A percentile compares a stretch with the other conserved stretches of the same genome.
Conservation (phyloP, 352 stramenopile genomes). For the Globisporangium splendens region DNA sequence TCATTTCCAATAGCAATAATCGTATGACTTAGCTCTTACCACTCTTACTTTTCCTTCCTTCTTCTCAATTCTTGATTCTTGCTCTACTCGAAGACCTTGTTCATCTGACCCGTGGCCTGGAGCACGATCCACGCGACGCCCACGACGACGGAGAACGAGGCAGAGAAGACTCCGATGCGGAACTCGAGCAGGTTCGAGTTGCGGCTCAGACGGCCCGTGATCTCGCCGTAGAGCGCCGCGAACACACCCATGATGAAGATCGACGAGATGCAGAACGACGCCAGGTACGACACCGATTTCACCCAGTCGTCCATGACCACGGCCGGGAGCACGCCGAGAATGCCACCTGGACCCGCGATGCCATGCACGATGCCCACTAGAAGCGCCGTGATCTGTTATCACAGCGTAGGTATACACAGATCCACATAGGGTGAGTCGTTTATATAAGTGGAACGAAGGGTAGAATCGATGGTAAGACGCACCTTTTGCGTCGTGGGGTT, state of each 20-base stretch:
- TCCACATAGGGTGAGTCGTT: neutral
- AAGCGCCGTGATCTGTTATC: conserved; percentile 60
- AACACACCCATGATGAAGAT: conserved; percentile 91
- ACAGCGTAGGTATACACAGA: conserved; percentile 8
- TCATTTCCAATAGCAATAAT: too few relatives aligned
- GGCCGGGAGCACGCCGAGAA: conserved; percentile 83
- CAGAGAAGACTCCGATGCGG: conserved; percentile 67
- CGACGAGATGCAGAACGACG: conserved; percentile 85
- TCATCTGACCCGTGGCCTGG: conserved; percentile 61
- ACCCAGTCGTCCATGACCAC: conserved; percentile 64
- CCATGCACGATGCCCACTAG: conserved; percentile 83
- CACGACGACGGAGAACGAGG: conserved; percentile 68
- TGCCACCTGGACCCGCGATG: conserved; percentile 55
- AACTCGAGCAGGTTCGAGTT: conserved; percentile 58
- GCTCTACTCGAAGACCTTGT: conserved; percentile 66
- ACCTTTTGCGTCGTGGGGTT: conserved; percentile 52
- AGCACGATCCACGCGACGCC: conserved; percentile 78
- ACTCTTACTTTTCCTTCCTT: conserved; percentile 15
- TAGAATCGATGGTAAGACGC: conserved; percentile 2
- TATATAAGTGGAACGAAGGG: neutral
- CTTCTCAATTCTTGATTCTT: too few relatives aligned
- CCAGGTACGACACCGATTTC: conserved; percentile 80
- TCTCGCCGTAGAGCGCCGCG: conserved; percentile 78
- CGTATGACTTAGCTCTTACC: too few relatives aligned
- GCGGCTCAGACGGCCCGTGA: conserved; percentile 50